Evolutionary conservation across 169 alveolate species (phyloP), one percentile per base, ranked within the genome.

Genomic region (Blepharisma undulans): DNA sequence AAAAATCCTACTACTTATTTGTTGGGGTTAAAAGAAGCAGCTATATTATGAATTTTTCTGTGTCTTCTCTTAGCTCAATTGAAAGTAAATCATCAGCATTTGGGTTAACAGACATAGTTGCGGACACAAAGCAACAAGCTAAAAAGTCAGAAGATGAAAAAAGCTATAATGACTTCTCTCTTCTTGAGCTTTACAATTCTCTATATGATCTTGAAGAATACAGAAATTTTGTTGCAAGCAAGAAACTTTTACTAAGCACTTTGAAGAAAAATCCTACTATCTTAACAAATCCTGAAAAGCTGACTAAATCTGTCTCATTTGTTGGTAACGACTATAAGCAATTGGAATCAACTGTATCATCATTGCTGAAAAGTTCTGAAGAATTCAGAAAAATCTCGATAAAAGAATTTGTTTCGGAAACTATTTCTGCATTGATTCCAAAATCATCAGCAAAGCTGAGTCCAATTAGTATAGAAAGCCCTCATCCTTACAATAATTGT

Each of bases 401-500:
- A 0, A 86, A 48, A 71, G 66, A 72, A 30, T 27, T 60, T 19
- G 59, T 71, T 2, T 4, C 21, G 7, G 5, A 32, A 21, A 71
- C 30, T 21, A 30, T 27, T 72, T n/a, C 84, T 4, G 30, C 1
- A 66, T n/a, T 25, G 25, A 25, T 32, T 25, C 66, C 66, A 48
- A 48, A 22, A 36, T 1, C 6, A 85, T 4, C 30, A 36, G 91
- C 72, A 21, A 4, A 19, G 22, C 91, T 60, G 19, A 48, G 14
- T 1, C 66, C 66, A 2, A 8, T n/a, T 7, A 6, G 1, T 36
- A 60, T 84, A 60, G 89, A 84, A 84, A 84, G 89, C 33, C 34
- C 27, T 21, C 89, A 84, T 36, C 89, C 89, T 84, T 84, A 84
- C 34, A 76, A 84, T 22, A 36, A 59, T 76, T 33, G 19, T 0